Evolutionary conservation across 805 yeast species (phyloP), one percentile per base, ranked within the genome.

Genomic region (Yarrowia sp.): DNA sequence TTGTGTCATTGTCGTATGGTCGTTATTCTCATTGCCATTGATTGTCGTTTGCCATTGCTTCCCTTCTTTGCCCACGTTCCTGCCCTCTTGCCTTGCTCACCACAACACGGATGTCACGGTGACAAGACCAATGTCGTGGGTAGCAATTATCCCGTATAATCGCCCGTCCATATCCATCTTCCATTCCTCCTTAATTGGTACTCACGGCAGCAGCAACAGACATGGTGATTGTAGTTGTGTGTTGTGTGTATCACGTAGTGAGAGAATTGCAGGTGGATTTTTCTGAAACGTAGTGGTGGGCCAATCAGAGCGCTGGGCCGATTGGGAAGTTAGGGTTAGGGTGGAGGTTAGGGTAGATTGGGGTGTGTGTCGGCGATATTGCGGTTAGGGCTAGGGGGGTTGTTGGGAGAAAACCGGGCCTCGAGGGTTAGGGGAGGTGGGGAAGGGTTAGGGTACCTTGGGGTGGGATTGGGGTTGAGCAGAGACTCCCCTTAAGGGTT

Each of bases 171-270:
- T 19, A 19, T 19, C 19, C 19, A 19, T 4, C 19, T 12, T 35
- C 26, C 40, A 36, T 32, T 8, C 41, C 16, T 8, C 16, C 7
- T 32, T 58, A 32, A 42, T 59, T 19, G 14, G 46, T 63, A 63
- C 67, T 63, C 15, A 63, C 67, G 56, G 67, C 67, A 63, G 67
- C 67, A 63, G 67, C 67, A 63, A 63, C 67, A 63, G 67, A 63
- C 67, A 63, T 63, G 67, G 45, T 63, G 67, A 59, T 59, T 59
- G 65, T 43, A 16, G 65, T 45, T 45, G 65, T 59, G 65, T 59
- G 65, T 59, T 59, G 65, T 45, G 65, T 43, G 65, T 59, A 59
- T 59, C 65, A 59, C 65, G 65, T 59, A 59, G 52, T 43, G 52
- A 59, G 65, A 59, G 65, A 59, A 45, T 43, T 19, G 42, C 15